phyloP scores from a whole-genome alignment of 2,329 filamentous ascomycete genomes.

The Delphinella strobiligena region DNA sequence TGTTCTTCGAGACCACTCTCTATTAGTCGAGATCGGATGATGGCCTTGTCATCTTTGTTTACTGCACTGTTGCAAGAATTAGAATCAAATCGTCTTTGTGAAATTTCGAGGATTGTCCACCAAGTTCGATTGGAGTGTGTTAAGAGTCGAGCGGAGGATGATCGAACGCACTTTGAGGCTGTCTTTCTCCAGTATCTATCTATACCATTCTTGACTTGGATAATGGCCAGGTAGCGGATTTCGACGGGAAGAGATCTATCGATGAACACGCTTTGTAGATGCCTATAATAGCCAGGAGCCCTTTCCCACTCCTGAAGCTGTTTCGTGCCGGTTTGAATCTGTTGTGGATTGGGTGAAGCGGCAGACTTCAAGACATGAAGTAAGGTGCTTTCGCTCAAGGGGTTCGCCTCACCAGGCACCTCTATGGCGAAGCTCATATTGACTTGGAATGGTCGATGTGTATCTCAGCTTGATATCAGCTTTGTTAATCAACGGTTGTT shows the following conservation, averaged over 20 bases:
- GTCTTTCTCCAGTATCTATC: constrained; percentile 88
- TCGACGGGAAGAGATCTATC: constrained; percentile 65
- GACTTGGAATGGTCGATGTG: too few species aligned
- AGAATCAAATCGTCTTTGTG: too few species aligned
- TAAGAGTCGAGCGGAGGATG: too few species aligned
- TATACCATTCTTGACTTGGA: constrained; percentile 93
- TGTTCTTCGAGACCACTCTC: constrained; percentile 67
- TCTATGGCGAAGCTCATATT: constrained; percentile 41
- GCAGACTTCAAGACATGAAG: constrained; percentile 37
- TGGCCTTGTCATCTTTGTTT: constrained; percentile 57
- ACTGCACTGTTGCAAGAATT: too few species aligned
- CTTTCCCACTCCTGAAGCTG: constrained; percentile 41
- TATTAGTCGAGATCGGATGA: constrained; percentile 64
- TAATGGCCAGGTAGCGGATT: constrained; percentile 78
- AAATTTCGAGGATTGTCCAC: too few species aligned
- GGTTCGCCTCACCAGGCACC: constrained; percentile 66
- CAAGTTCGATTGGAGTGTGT: too few species aligned
- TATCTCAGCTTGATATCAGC: too few species aligned
- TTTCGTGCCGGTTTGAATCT: constrained; percentile 40
- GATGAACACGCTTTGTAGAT: constrained; percentile 57
- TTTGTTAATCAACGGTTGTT: too few species aligned
- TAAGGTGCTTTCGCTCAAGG: constrained; percentile 35
- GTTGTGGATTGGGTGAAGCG: constrained; percentile 33
- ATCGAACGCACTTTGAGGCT: constrained; percentile 45
- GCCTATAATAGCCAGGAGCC: constrained; percentile 33